These are phyloP conservation scores for Lentinus brumalis DNA, from an alignment of 768 basidiomycete genomes.

Conservation along the genomic window DNA sequence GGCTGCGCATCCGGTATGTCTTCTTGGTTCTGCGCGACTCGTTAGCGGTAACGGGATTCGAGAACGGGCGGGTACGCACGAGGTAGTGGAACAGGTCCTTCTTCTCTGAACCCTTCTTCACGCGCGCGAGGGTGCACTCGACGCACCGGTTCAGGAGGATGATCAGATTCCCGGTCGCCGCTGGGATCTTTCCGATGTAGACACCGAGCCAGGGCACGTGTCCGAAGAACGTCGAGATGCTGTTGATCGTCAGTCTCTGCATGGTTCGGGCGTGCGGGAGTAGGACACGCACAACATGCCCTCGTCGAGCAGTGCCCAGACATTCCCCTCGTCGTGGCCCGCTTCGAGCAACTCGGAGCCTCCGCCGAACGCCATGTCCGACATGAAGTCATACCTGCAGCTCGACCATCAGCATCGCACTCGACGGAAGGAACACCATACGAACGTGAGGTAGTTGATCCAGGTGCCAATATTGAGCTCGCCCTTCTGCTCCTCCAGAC, in stretches of 20 bases:
- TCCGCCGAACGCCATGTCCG: slow-evolving; percentile 37
- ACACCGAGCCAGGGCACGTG: slow-evolving; percentile 11
- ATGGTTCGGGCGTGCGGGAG: neutral
- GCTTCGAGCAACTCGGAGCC: neutral
- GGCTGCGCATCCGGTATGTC: slow-evolving; percentile 4
- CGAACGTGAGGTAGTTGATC: slow-evolving; percentile 42
- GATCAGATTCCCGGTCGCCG: neutral
- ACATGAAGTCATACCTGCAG: slow-evolving; percentile 44
- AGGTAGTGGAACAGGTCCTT: slow-evolving; percentile 47
- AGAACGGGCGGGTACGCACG: slow-evolving; percentile 27
- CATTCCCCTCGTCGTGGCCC: neutral
- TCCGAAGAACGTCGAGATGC: neutral
- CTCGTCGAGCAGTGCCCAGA: neutral
- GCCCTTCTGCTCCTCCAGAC: slow-evolving; percentile 25
- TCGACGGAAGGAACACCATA: slow-evolving; percentile 16
- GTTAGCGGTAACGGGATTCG: neutral
- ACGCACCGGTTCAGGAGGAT: slow-evolving; percentile 14
- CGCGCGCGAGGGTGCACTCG: slow-evolving; percentile 10
- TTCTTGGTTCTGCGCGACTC: slow-evolving; percentile 18
- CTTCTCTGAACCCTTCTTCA: slow-evolving; percentile 20
- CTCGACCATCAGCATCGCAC: neutral
- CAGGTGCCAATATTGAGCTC: slow-evolving; percentile 33
- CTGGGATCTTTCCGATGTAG: slow-evolving; percentile 6
- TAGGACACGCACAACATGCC: neutral
- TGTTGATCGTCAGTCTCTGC: neutral